Evolutionary conservation across 192 early-diverging fungal genomes (phyloP), one percentile per base, ranked within the genome.

Genomic region (Phycomyces nitens): DNA sequence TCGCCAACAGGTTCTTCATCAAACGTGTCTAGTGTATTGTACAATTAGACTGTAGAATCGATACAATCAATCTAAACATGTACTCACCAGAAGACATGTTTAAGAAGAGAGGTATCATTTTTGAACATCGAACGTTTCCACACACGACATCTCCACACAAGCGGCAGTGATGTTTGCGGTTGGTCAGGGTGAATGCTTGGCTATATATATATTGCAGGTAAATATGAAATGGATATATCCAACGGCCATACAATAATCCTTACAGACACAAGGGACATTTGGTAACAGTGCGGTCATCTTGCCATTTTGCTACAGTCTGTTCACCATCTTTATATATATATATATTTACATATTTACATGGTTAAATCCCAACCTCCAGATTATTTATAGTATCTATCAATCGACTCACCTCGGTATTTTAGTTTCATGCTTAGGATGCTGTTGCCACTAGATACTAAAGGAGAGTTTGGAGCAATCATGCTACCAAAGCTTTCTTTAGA

Each of bases 1-100:
- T 85, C 71, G 20, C 83, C 81, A 9, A 80, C 73, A 42, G 83
- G 59, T 0, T 77, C 76, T 9, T 76, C 72, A n/a, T 79, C 77
- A 23, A 70, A 50, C 16, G 51, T 53, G 26, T 68, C 67, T 61
- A 42, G 1, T 20, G 29, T 52, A 29, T 44, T 40, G n/a, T 10
- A 15, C 11, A 59, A 41, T 10, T n/a, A 38, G 16, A 22, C 12
- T 2, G 1, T 18, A 58, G 18, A 58, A 23, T 50, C 23, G 39
- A 27, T 0, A 53, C 16, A 50, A 0, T 55, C 24, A n/a, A 7
- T 3, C 4, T 3, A 3, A 47, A 3, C 3, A 18, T 27, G 23
- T 38, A 20, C 34, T 38, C 53, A 63, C 62, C 62, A 22, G 62
- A 54, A 0, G 62, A 24, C 62, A 63, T 63, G 24, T 63, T 34